Conservation (phyloP, 1,284 basidiomycete species). For the Sanghuangporus weigelae region DNA sequence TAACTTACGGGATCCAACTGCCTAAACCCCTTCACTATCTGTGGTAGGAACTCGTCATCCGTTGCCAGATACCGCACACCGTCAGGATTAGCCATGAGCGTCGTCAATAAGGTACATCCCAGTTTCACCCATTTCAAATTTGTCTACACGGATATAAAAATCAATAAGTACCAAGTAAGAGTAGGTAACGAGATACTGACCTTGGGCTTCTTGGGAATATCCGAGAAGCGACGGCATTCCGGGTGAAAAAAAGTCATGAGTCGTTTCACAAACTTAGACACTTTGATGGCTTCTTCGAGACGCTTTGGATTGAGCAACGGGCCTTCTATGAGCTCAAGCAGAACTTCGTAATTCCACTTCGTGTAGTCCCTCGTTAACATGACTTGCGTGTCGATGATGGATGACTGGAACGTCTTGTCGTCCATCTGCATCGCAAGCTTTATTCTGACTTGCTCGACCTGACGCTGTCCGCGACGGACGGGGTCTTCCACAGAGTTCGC, state of each 20-base stretch:
- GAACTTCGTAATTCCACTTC: constrained; percentile 89
- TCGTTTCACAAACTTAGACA: constrained; percentile 81
- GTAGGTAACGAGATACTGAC: constrained; percentile 39
- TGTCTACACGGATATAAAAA: constrained; percentile 37
- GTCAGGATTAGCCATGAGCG: constrained; percentile 79
- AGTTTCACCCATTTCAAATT: constrained; percentile 83
- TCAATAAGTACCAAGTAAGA: no score
- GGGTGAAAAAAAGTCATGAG: constrained; percentile 94
- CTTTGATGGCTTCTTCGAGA: constrained; percentile 94
- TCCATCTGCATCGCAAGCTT: constrained; percentile 92
- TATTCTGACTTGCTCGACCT: constrained; percentile 86
- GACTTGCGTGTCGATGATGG: constrained; percentile 83
- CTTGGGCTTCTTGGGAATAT: constrained; percentile 62
- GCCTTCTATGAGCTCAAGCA: constrained; percentile 90
- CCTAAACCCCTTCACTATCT: constrained; percentile 84
- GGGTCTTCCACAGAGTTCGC: constrained; percentile 86
- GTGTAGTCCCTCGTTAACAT: constrained; percentile 85
- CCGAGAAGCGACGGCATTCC: constrained; percentile 68
- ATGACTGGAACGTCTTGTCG: constrained; percentile 81
- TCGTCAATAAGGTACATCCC: constrained; percentile 78
- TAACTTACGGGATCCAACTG: constrained; percentile 84
- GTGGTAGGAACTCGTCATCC: constrained; percentile 85
- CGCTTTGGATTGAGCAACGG: constrained; percentile 87
- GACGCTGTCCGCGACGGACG: constrained; percentile 81
- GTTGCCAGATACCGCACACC: constrained; percentile 74